These are phyloP conservation scores for Plectosphaerella sp. DNA, from an alignment of 2,329 filamentous ascomycete genomes.

Conservation along the genomic window DNA sequence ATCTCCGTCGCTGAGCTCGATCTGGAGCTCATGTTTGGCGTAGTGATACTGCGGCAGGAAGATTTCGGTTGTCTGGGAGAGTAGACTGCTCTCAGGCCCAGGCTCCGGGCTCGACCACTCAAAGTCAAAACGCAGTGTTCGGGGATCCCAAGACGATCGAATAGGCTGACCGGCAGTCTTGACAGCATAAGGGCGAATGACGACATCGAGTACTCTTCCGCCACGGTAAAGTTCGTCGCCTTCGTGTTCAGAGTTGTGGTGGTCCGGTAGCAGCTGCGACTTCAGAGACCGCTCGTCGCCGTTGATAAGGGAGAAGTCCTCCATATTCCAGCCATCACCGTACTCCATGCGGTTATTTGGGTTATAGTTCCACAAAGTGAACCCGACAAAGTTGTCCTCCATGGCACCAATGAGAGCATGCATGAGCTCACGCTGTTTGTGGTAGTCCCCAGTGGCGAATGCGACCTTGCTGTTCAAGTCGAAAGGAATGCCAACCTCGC, in stretches of 20 bases:
- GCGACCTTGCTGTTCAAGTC: slow-evolving; percentile 31
- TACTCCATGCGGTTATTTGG: slow-evolving; percentile 30
- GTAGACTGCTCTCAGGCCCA: slow-evolving; percentile 3
- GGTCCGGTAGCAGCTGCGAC: slow-evolving; percentile 22
- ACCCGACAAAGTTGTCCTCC: slow-evolving; percentile 31
- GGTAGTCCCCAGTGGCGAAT: slow-evolving; percentile 31
- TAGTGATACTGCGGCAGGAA: slow-evolving; percentile 35
- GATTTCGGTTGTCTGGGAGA: slow-evolving; percentile 28
- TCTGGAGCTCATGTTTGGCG: slow-evolving; percentile 16
- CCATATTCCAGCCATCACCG: slow-evolving; percentile 37
- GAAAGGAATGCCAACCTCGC: slow-evolving; percentile 34
- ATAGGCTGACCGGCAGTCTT: slow-evolving; percentile 31
- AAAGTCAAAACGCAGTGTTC: slow-evolving; percentile 27
- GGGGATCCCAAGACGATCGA: slow-evolving; percentile 28
- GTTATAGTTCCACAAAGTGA: slow-evolving; percentile 36
- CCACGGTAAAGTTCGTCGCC: slow-evolving; percentile 31
- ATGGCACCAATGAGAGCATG: slow-evolving; percentile 32
- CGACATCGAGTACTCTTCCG: slow-evolving; percentile 30
- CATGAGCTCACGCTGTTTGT: slow-evolving; percentile 33
- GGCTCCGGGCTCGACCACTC: slow-evolving; percentile 18
- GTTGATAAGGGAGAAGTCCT: slow-evolving; percentile 36
- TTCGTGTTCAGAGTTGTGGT: slow-evolving; percentile 25
- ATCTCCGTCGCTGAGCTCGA: slow-evolving; percentile 21
- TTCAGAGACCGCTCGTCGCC: slow-evolving; percentile 20
- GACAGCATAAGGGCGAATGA: slow-evolving; percentile 34